These are phyloP conservation scores for Xerocomus potaroensis DNA, from an alignment of 768 basidiomycete species.

Conservation along the genomic window DNA sequence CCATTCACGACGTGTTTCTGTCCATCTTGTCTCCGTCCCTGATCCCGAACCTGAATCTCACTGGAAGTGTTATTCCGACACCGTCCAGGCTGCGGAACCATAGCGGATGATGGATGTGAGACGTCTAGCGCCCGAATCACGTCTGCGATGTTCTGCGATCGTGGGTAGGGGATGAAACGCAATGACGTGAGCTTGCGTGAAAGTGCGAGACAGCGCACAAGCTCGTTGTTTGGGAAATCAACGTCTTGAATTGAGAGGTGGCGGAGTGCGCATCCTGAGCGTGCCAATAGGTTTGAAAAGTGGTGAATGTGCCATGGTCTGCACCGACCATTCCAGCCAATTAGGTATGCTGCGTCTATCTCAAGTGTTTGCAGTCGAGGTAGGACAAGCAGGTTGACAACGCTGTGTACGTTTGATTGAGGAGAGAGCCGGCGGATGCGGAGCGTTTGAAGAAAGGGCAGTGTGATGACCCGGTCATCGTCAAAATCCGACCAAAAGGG, in stretches of 20 bases:
- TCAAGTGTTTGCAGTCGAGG: slow-evolving; percentile 19
- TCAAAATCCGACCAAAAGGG: neutral
- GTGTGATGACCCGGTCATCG: neutral
- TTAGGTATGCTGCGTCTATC: slow-evolving; percentile 7
- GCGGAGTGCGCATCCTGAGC: slow-evolving; percentile 14
- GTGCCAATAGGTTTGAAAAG: slow-evolving; percentile 16
- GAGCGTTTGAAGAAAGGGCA: slow-evolving; percentile 13
- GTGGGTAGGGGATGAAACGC: slow-evolving; percentile 15
- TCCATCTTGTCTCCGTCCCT: neutral
- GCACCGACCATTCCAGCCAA: neutral
- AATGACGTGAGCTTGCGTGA: slow-evolving; percentile 9
- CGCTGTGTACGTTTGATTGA: neutral
- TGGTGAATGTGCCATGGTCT: slow-evolving; percentile 5
- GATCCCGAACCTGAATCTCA: neutral
- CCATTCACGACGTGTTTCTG: neutral
- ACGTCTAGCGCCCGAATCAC: slow-evolving; percentile 6
- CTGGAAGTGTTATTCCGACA: too few relatives aligned
- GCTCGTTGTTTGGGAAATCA: slow-evolving; percentile 14
- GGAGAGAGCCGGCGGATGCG: slow-evolving; percentile 13
- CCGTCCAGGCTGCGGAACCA: too few relatives aligned
- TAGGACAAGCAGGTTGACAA: slow-evolving; percentile 12
- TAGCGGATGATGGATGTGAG: neutral
- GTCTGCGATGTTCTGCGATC: slow-evolving; percentile 11
- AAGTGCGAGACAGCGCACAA: slow-evolving; percentile 17
- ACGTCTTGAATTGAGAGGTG: slow-evolving; percentile 13